A percentile compares a stretch with the other conserved stretches of the same genome.
phyloP scores from a whole-genome alignment of 148 eudicot genomes.

The Vaccinium macrocarpon region DNA sequence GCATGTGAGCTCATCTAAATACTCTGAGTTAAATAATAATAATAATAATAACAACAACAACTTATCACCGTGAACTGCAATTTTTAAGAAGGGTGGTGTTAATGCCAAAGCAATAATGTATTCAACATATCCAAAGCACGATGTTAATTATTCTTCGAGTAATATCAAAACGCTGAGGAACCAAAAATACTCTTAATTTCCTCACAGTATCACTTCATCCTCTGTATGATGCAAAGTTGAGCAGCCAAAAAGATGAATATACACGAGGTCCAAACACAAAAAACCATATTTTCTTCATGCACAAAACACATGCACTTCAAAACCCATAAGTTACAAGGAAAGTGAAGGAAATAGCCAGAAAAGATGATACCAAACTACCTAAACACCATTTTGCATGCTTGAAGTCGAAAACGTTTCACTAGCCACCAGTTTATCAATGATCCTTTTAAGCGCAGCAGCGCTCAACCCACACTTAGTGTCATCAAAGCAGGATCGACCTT shows the following conservation, averaged over 20 bases:
- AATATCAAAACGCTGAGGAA: neutral
- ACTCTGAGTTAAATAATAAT: no score
- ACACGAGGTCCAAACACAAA: neutral
- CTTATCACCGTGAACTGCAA: neutral
- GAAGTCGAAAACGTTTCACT: constrained; percentile 5
- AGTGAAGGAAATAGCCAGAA: neutral
- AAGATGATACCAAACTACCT: neutral
- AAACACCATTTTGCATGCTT: constrained; percentile 26
- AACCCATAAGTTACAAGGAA: neutral
- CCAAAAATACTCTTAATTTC: neutral
- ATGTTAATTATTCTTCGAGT: neutral
- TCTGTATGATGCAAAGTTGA: neutral
- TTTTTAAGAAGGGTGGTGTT: neutral
- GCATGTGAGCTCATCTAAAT: no score
- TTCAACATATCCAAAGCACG: neutral
- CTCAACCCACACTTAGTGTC: constrained; percentile 56
- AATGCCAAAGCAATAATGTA: neutral
- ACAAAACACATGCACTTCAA: neutral
- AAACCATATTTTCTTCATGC: neutral
- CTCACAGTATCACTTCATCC: neutral
- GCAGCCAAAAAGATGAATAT: neutral
- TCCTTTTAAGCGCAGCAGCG: constrained; percentile 57
- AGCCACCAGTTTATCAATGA: constrained; percentile 53
- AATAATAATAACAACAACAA: no score
- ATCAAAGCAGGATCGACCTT: constrained; percentile 80